Base-by-base conservation (phyloP, 2,329 filamentous ascomycete genomes). In the Fusarium sp. region DNA sequence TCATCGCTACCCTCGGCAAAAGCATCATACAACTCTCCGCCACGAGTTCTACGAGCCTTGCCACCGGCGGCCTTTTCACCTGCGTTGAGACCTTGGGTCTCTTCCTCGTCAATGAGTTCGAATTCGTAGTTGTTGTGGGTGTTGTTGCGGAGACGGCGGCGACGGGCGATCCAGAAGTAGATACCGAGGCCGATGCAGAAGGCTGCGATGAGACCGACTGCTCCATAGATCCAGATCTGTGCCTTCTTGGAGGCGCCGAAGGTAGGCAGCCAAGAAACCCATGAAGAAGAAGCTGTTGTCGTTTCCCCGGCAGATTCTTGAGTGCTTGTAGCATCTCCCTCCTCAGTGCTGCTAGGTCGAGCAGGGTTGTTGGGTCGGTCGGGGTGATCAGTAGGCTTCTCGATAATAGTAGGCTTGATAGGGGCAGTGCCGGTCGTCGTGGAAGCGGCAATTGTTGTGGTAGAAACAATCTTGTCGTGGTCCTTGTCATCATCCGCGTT, bases 1-100 rank as follows among this genome's bases (percentile, higher is more conserved):
- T 95, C 95, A 23, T 87, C 85, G 63, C 87, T 89, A 51, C 94
- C 95, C 17, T 93, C 94, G 0, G 96, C 96, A 84, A 99, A 99
- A 6, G 96, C 96, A 82, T 99, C 96, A 77, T 99, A 99, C 42
- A 99, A 82, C 81, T 98, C 95, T 27, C 95, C 94, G 4, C 93
- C 96, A 20, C 93, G 79, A 50, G 85, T 84, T 68, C 86, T 84
- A 58, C 83, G 82, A 18, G 81, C 72, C 70, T 81, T 82, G 69
- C 78, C 76, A 11, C 83, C 79, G 59, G 78, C 78, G 61, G 75
- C 80, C 80, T 81, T 85, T 76, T 82, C 82, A 49, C 76, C 80
- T 59, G 79, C 76, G 52, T 81, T 82, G 6, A 88, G 77, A 27
- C 85, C 84, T 70, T 89, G 83, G 17, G 85, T 83, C 71, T 97